Base-by-base conservation (phyloP, 768 basidiomycete species). In the Panaeolus papilionaceus region DNA sequence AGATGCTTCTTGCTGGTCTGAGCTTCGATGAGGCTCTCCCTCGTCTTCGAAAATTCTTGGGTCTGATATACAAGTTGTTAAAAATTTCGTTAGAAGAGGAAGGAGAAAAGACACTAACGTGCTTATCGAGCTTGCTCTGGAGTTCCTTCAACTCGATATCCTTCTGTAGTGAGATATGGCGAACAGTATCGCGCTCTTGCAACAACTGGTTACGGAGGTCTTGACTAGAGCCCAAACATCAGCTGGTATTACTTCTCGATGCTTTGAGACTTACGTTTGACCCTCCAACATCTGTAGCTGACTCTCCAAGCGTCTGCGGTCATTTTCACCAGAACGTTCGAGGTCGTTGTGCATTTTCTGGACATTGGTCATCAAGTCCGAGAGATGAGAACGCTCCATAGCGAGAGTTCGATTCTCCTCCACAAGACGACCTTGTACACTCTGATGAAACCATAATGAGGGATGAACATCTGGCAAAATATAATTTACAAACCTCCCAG, bases 261-360 rank as follows among this genome's bases (percentile, higher is more conserved):
- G 20, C 14, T 44, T 16, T 18, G 9, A 16, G 38, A 66, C 42
- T 14, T 73, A 97, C 93, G 85, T 87, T 74, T 97, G 95, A 45
- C 81, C 81, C 74, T 96, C 93, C 64, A 95, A 79, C 78, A 91
- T 84, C 71, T 93, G 88, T 47, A 95, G 79, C 72, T 95, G 91
- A 65, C 83, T 89, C 77, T 98, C 95, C 39, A 96, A 79, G 8
- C 94, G 88, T 14, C 88, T 83, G 20, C 93, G 86, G 71, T 96
- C 93, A 67, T 94, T 96, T 75, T 92, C 89, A 6, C 91, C 89
- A 0, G 92, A 92, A 62, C 89, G 86, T 74, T 96, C 95, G 7
- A 94, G 83, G 71, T 98, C 96, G 65, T 88, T 88, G 72, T 95
- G 93, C 89, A 98, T 95, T 74, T 87, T 92, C 78, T 96, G 94